These are phyloP conservation scores for Bullera alba DNA, from an alignment of 768 basidiomycete genomes.

Conservation along the genomic window DNA sequence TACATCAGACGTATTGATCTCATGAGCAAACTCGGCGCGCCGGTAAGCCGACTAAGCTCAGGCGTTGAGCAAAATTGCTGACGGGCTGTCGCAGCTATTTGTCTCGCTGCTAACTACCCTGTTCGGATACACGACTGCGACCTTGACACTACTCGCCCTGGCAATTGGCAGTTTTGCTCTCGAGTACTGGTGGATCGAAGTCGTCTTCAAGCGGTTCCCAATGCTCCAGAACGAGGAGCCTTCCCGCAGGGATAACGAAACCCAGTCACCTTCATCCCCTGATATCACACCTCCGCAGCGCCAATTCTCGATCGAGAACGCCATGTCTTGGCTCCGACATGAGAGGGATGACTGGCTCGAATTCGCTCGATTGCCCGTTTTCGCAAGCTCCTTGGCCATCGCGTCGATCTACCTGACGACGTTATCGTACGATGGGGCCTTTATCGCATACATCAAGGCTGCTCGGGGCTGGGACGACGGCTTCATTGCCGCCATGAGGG, in stretches of 20 bases:
- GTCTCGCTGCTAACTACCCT: slow-evolving; percentile 36
- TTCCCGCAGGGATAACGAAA: neutral
- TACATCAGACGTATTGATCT: slow-evolving; percentile 39
- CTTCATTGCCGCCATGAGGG: slow-evolving; percentile 41
- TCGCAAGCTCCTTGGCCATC: slow-evolving; percentile 37
- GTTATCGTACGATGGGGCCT: slow-evolving; percentile 43
- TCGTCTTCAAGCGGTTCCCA: slow-evolving; percentile 39
- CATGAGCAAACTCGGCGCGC: slow-evolving; percentile 32
- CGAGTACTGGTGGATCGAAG: slow-evolving; percentile 41
- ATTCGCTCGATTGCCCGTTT: slow-evolving; percentile 39
- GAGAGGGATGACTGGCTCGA: slow-evolving; percentile 32
- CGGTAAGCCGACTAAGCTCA: slow-evolving; percentile 12
- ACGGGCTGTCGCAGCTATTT: slow-evolving; percentile 20
- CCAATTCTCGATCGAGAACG: neutral
- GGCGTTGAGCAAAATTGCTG: neutral
- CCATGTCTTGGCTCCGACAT: neutral
- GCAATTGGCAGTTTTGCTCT: slow-evolving; percentile 15
- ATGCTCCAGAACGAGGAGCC: slow-evolving; percentile 9
- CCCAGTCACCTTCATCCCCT: too few relatives aligned
- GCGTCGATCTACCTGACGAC: slow-evolving; percentile 40
- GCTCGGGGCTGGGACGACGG: slow-evolving; percentile 36
- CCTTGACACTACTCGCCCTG: slow-evolving; percentile 17
- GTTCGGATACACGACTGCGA: slow-evolving; percentile 23
- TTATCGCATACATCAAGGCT: slow-evolving; percentile 44
- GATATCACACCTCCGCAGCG: neutral